A percentile compares a stretch with the other conserved stretches of the same genome.
phyloP scores from a whole-genome alignment of 2,329 filamentous ascomycete genomes.

The Penicillium sp. region DNA sequence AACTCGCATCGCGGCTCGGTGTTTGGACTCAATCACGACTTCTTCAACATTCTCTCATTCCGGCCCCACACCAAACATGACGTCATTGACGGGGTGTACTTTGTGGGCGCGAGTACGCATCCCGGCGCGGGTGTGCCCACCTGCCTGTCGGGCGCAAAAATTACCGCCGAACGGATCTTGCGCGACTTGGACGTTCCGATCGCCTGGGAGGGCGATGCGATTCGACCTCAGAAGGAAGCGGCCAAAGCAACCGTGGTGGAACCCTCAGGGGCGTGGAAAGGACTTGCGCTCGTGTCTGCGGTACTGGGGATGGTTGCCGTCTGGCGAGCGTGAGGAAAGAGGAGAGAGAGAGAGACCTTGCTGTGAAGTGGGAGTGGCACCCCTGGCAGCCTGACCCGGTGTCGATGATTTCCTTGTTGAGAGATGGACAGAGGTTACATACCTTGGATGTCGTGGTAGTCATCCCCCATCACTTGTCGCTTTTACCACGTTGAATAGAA shows the following conservation, averaged over 20 bases:
- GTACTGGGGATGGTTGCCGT: too few relatives aligned
- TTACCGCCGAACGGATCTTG: slow-evolving; percentile 1
- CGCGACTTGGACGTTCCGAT: slow-evolving; percentile 16
- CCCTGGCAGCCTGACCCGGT: too few relatives aligned
- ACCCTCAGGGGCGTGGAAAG: background rate
- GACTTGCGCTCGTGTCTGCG: background rate
- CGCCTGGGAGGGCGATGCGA: background rate
- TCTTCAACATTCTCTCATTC: slow-evolving; percentile 6
- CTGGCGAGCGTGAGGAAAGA: too few relatives aligned
- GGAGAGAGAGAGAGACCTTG: too few relatives aligned
- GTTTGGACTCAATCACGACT: slow-evolving; percentile 5
- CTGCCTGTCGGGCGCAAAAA: slow-evolving; percentile 5
- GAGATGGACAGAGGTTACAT: too few relatives aligned
- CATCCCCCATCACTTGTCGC: too few relatives aligned
- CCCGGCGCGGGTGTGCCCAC: slow-evolving; percentile 7
- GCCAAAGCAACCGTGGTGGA: background rate
- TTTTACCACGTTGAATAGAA: too few relatives aligned
- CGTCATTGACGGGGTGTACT: slow-evolving; percentile 1
- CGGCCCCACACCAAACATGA: slow-evolving; percentile 5
- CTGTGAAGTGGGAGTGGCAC: too few relatives aligned
- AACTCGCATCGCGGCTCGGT: slow-evolving; percentile 3
- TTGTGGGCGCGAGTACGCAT: slow-evolving; percentile 8
- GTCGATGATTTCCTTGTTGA: too few relatives aligned
- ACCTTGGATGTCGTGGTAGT: too few relatives aligned
- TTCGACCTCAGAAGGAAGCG: background rate